Evolutionary conservation across 2,329 filamentous ascomycete species (phyloP), one percentile per base, ranked within the genome.

Genomic region (Claviceps sp.): DNA sequence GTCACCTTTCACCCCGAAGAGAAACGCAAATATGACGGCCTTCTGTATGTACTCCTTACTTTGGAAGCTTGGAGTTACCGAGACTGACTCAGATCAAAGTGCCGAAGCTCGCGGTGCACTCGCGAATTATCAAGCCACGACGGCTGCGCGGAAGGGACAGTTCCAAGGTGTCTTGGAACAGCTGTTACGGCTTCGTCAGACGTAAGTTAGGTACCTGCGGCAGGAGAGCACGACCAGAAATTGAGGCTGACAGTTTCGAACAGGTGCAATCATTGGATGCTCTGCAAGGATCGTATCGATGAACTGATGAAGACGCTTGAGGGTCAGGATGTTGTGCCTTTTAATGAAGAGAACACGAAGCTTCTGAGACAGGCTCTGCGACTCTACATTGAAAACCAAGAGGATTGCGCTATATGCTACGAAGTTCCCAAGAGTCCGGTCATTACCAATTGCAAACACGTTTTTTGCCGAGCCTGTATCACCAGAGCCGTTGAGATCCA

Each of bases 401-500:
- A 95, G 59, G 84, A 90, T 54, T 95, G 90, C 61, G 75, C 87
- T 0, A 78, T 95, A 49, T 95, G 90, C 65, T 77, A 90, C 36
- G 88, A 94, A 34, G 70, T 72, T 0, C 72, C 91, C 2, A 79
- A 80, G 26, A 71, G 78, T 3, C 87, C 89, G 0, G 80, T 93
- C 50, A 94, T 95, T 60, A 95, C 89, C 1, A 79, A 82, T 47
- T 95, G 89, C 67, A 87, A 86, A 26, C 89, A 95, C 64, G 73
- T 82, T 1, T 95, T 89, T 65, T 89, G 89, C 58, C 73, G 72
- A 22, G 68, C 71, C 4, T 95, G 90, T 63, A 89, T 95, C 55
- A 73, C 80, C 50, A 78, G 79, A 56, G 84, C 86, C 48, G 84
- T 95, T 54, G 77, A 85, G 52, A 74, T 79, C 1, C 87, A 93